These are phyloP conservation scores for Trypanosoma vivax DNA, from an alignment of 208 protist species.

Conservation along the genomic window DNA sequence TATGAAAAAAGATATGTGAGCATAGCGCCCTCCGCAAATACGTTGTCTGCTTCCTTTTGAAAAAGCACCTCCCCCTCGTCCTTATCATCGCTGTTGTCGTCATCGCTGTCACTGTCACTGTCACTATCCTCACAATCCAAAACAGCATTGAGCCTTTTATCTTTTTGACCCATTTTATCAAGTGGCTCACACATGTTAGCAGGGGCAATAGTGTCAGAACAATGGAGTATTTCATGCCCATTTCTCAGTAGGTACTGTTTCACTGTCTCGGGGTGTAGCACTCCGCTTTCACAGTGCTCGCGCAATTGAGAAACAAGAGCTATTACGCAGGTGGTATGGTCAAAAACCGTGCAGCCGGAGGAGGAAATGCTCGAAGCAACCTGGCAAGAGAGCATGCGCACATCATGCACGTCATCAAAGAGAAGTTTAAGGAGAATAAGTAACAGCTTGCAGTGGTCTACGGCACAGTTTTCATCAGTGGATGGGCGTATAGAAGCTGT, in stretches of 20 bases:
- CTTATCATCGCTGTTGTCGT: slow-evolving; percentile 15
- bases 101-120: slow-evolving; percentile 5
- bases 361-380: slow-evolving; percentile 13
- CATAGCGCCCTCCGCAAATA: slow-evolving; percentile 68
- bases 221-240: background rate
- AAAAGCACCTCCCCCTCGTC: slow-evolving; percentile 62
- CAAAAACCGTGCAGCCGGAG: slow-evolving; percentile 5
- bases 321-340: slow-evolving; percentile 60
- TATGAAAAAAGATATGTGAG: slow-evolving; percentile 29
- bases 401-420: slow-evolving; percentile 61
- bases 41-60: slow-evolving; percentile 79
- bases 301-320: slow-evolving; percentile 26
- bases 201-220: background rate
- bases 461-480: background rate
- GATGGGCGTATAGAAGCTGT: background rate
- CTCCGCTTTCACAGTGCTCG: background rate
- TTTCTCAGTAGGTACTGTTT: slow-evolving; percentile 6
- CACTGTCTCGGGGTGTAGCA: background rate
- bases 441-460: slow-evolving; percentile 22
- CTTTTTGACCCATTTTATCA: background rate
- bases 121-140: background rate
- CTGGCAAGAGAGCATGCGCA: slow-evolving; percentile 48
- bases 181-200: background rate
- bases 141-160: background rate
- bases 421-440: slow-evolving; percentile 59